These are phyloP conservation scores for Eucalyptus cloeziana DNA, from an alignment of 345 rosid species.

Conservation along the genomic window DNA sequence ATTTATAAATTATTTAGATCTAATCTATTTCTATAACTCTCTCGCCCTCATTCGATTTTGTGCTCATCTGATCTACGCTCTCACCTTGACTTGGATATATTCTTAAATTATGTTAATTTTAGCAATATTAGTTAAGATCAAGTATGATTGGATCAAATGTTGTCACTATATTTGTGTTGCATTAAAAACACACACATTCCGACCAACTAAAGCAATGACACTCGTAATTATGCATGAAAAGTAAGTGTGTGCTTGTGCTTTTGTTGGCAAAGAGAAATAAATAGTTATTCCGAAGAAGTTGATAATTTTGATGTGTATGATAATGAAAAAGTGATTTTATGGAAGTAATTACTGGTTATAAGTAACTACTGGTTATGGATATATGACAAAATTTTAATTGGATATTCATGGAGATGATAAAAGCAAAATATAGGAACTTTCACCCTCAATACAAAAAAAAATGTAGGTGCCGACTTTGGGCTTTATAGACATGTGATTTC, in stretches of 20 bases:
- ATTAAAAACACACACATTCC: too few relatives aligned
- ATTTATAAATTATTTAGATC: too few relatives aligned
- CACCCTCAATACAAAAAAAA: not conserved
- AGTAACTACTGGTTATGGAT: not conserved
- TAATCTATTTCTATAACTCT: too few relatives aligned
- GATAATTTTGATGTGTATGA: not conserved
- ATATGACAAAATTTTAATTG: not conserved
- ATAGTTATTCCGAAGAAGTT: not conserved
- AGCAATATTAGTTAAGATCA: not conserved
- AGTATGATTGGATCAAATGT: fast-evolving
- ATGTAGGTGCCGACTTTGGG: not conserved
- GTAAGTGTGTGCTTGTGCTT: not conserved
- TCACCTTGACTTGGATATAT: too few relatives aligned
- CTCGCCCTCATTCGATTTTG: fast-evolving
- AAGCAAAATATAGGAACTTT: not conserved
- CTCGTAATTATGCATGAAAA: not conserved
- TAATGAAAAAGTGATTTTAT: not conserved
- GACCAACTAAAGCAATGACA: not conserved
- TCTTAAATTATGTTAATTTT: too few relatives aligned
- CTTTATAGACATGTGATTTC: not conserved
- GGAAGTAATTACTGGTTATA: not conserved
- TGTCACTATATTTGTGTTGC: too few relatives aligned
- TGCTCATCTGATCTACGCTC: fast-evolving
- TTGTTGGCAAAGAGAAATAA: not conserved
- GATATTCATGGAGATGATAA: not conserved